A percentile compares a stretch with the other conserved stretches of the same genome.
Conservation (phyloP, 169 alveolate species). For the Plasmodium berghei region DNA sequence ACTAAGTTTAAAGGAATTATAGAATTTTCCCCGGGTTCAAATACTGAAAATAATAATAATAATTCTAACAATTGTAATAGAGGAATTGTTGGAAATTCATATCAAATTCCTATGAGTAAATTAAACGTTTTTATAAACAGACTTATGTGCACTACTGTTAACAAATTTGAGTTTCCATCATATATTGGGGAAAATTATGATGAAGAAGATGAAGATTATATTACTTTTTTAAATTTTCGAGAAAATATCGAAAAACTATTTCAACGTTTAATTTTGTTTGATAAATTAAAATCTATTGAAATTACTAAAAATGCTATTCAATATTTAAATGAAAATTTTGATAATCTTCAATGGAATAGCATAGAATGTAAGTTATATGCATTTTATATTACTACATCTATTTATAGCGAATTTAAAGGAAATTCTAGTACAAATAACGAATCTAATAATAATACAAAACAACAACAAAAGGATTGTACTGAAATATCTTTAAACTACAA, state of each 20-base stretch:
- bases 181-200: constrained; percentile 62
- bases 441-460: neutral
- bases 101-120: constrained; percentile 46
- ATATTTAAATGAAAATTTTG: constrained; percentile 48
- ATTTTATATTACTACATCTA: constrained; percentile 58
- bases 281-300: constrained; percentile 64
- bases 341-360: constrained; percentile 53
- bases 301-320: constrained; percentile 61
- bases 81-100: constrained; percentile 2
- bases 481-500: constrained; percentile 18
- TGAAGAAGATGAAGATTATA: constrained; percentile 68
- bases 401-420: constrained; percentile 51
- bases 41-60: neutral
- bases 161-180: constrained; percentile 48
- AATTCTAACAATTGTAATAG: neutral
- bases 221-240: constrained; percentile 37
- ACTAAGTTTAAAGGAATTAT: constrained; percentile 56
- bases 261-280: constrained; percentile 67
- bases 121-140: constrained; percentile 40
- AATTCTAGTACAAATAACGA: neutral
- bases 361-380: constrained; percentile 63
- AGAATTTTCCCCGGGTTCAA: neutral
- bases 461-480: constrained; percentile 15
- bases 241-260: constrained; percentile 63
- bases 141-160: constrained; percentile 48